Evolutionary conservation across 2,329 filamentous ascomycete genomes (phyloP).

Genomic region (Penicillium frequentans): DNA sequence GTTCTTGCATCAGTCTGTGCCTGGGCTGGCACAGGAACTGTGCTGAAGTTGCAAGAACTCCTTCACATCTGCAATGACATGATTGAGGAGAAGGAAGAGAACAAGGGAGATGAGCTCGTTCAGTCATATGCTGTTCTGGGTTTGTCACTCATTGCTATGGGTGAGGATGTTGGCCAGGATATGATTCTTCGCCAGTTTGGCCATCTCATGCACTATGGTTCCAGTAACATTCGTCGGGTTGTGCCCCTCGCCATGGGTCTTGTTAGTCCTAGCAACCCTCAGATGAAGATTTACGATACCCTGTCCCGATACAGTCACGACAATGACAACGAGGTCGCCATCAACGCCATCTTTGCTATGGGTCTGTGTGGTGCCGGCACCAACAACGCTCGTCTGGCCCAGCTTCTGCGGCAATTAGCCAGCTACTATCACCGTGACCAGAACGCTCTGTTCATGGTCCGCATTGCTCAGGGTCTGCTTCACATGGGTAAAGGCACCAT

Average conservation of each 20-base stretch:
- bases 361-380: conserved; percentile 94
- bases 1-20: conserved; percentile 95
- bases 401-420: conserved; percentile 88
- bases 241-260: conserved; percentile 96
- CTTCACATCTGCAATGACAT: conserved; percentile 98
- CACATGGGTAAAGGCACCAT: conserved; percentile 99
- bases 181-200: conserved; percentile 98
- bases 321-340: conserved; percentile 95
- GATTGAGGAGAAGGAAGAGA: conserved; percentile 89
- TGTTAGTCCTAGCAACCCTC: conserved; percentile 94
- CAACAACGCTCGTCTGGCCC: conserved; percentile 94
- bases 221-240: conserved; percentile 93
- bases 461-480: conserved; percentile 92
- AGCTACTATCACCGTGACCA: conserved; percentile 98
- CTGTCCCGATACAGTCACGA: conserved; percentile 97
- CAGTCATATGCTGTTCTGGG: conserved; percentile 96
- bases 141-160: conserved; percentile 93
- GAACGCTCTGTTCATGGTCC: conserved; percentile 97
- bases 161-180: conserved; percentile 95
- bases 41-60: conserved; percentile 94
- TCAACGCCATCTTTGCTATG: conserved; percentile 99
- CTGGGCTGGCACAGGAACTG: conserved; percentile 95
- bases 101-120: conserved; percentile 91
- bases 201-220: conserved; percentile 98
- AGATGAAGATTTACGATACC: conserved; percentile 99